These are phyloP conservation scores for Malus orientalis DNA, from an alignment of 306 rosid genomes.

Conservation along the genomic window DNA sequence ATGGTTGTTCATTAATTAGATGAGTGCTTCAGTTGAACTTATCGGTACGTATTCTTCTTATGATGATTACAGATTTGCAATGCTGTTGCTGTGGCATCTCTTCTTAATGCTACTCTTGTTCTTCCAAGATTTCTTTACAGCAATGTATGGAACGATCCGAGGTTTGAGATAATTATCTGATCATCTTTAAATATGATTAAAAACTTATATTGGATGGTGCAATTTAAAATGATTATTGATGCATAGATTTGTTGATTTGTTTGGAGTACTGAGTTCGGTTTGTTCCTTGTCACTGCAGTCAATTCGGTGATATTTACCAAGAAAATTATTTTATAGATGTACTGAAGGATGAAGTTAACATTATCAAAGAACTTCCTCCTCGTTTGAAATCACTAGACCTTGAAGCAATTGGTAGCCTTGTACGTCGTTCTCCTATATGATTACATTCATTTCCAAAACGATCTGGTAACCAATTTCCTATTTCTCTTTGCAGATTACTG, in stretches of 20 bases:
- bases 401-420: constrained; percentile 82
- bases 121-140: constrained; percentile 78
- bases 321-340: constrained; percentile 64
- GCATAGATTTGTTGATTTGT: not conserved
- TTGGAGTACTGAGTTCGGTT: not conserved
- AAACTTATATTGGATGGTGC: not conserved
- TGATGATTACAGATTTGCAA: constrained; percentile 75
- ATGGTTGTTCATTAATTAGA: not conserved
- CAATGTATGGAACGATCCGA: constrained; percentile 97
- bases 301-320: constrained; percentile 90
- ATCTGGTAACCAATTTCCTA: not conserved
- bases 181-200: not conserved
- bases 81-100: constrained; percentile 84
- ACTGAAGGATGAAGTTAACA: constrained; percentile 54
- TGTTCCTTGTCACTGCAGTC: constrained; percentile 44
- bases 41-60: not conserved
- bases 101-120: constrained; percentile 86
- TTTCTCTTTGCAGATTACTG: constrained; percentile 65
- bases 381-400: constrained; percentile 54
- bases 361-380: constrained; percentile 78
- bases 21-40: not conserved
- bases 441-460: not conserved
- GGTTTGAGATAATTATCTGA: constrained; percentile 34
- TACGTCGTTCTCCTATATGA: constrained; percentile 17
- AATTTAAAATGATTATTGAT: not conserved